Percentiles rank a stretch among this genome's conserved stretches.
phyloP scores from a whole-genome alignment of 345 rosid genomes.

The Excoecaria cochinchinensis region DNA sequence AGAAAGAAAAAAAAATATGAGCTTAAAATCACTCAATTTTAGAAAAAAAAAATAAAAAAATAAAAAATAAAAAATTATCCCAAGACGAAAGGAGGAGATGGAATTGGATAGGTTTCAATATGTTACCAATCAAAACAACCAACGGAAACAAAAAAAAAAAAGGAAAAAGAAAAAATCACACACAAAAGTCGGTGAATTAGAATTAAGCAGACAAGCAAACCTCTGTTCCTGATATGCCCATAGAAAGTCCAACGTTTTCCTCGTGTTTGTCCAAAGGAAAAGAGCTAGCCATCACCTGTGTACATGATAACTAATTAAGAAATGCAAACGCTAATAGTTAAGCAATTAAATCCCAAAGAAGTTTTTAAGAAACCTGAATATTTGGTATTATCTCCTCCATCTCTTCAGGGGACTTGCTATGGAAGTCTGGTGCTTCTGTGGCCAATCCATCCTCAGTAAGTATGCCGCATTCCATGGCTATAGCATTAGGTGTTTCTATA shows the following conservation, averaged over 20 bases:
- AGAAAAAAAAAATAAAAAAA: too few relatives aligned
- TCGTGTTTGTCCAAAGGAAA: slow-evolving; percentile 87
- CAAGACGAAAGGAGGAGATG: background rate
- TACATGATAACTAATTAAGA: slow-evolving; percentile 22
- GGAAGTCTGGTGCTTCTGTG: slow-evolving; percentile 32
- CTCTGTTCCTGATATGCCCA: slow-evolving; percentile 99
- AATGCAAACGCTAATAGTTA: slow-evolving; percentile 11
- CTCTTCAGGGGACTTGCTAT: slow-evolving; percentile 22
- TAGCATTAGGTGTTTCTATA: slow-evolving; percentile 88
- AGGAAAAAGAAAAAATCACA: background rate
- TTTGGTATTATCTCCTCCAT: slow-evolving; percentile 49
- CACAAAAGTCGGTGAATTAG: background rate
- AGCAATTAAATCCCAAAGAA: background rate
- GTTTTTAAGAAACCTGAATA: slow-evolving; percentile 57
- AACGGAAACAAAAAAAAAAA: too few relatives aligned
- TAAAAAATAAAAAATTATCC: too few relatives aligned
- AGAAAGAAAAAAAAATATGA: too few relatives aligned
- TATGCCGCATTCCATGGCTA: slow-evolving; percentile 95
- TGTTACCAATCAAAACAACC: background rate
- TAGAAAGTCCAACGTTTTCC: slow-evolving; percentile 92
- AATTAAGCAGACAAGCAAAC: slow-evolving; percentile 38
- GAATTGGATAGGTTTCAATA: background rate
- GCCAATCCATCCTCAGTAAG: slow-evolving; percentile 75
- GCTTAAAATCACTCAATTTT: too few relatives aligned
- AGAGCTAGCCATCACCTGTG: slow-evolving; percentile 89